A percentile compares a stretch with the other conserved stretches of the same genome.
Conservation (phyloP, 306 rosid genomes). For the Casuarina glauca region DNA sequence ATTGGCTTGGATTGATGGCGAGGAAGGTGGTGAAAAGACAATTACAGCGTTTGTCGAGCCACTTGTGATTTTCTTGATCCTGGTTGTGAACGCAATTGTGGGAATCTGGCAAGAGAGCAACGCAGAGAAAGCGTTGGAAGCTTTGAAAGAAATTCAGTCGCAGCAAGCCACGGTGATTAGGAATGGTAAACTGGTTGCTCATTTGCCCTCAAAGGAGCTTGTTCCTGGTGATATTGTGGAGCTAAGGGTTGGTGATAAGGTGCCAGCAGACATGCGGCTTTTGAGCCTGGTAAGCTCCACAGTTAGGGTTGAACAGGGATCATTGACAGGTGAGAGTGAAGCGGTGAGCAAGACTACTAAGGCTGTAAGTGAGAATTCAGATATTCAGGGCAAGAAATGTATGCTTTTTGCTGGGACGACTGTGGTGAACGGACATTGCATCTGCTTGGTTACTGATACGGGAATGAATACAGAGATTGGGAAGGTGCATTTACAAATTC, state of each 20-base stretch:
- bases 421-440: slow-evolving; percentile 66
- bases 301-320: slow-evolving; percentile 55
- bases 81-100: slow-evolving; percentile 62
- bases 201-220: slow-evolving; percentile 70
- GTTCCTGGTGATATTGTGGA: slow-evolving; percentile 70
- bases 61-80: slow-evolving; percentile 48
- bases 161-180: slow-evolving; percentile 74
- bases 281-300: slow-evolving; percentile 55
- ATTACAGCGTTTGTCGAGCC: slow-evolving; percentile 65
- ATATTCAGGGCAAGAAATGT: slow-evolving; percentile 52
- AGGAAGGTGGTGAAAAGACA: slow-evolving; percentile 50
- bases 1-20: slow-evolving; percentile 82
- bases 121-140: slow-evolving; percentile 93
- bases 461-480: slow-evolving; percentile 80
- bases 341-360: slow-evolving; percentile 51
- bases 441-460: slow-evolving; percentile 66
- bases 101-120: slow-evolving; percentile 96
- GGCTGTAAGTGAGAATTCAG: slow-evolving; percentile 40
- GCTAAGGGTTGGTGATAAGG: slow-evolving; percentile 62
- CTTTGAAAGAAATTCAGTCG: slow-evolving; percentile 88
- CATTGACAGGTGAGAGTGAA: slow-evolving; percentile 57
- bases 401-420: slow-evolving; percentile 77
- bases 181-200: slow-evolving; percentile 35
- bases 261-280: slow-evolving; percentile 57
- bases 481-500: slow-evolving; percentile 77